phyloP scores from a whole-genome alignment of 805 yeast genomes.

The Candida krabiensis region DNA sequence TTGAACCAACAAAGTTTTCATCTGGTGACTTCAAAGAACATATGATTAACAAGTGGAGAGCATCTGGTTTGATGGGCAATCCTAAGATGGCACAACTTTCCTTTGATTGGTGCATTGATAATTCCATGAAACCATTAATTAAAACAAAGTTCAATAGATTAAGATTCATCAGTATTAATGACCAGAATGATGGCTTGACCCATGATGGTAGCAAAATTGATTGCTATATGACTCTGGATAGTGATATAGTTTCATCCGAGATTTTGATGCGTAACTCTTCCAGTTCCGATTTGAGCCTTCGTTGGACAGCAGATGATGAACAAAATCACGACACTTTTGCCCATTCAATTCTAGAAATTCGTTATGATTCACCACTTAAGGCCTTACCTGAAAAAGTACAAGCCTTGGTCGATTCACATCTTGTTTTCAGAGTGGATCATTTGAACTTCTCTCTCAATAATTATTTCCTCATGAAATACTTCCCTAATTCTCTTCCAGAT shows the following conservation, averaged over 20 bases:
- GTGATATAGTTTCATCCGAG: slow-evolving; percentile 20
- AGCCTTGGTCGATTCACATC: slow-evolving; percentile 44
- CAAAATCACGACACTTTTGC: slow-evolving; percentile 37
- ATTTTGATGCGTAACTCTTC: slow-evolving; percentile 10
- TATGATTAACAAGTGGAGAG: slow-evolving; percentile 22
- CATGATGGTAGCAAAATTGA: slow-evolving; percentile 18
- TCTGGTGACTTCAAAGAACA: slow-evolving; percentile 13
- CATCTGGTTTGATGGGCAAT: slow-evolving; percentile 26
- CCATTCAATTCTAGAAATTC: slow-evolving; percentile 47
- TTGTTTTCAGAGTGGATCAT: slow-evolving; percentile 46
- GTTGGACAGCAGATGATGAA: slow-evolving; percentile 16
- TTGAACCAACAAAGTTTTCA: slow-evolving; percentile 12
- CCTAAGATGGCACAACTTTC: slow-evolving; percentile 33
- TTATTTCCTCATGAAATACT: slow-evolving; percentile 28
- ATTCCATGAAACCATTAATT: slow-evolving; percentile 28
- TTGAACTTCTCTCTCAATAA: slow-evolving; percentile 34
- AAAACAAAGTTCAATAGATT: slow-evolving; percentile 26
- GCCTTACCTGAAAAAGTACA: slow-evolving; percentile 37
- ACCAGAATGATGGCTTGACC: neutral
- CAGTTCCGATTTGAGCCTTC: slow-evolving; percentile 3
- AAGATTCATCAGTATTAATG: slow-evolving; percentile 25
- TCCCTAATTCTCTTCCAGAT: slow-evolving; percentile 19
- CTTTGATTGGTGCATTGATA: slow-evolving; percentile 33
- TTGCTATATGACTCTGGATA: slow-evolving; percentile 33
- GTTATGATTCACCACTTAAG: slow-evolving; percentile 40